phyloP scores from a whole-genome alignment of 1,284 basidiomycete genomes.

The Peniophora sp. region DNA sequence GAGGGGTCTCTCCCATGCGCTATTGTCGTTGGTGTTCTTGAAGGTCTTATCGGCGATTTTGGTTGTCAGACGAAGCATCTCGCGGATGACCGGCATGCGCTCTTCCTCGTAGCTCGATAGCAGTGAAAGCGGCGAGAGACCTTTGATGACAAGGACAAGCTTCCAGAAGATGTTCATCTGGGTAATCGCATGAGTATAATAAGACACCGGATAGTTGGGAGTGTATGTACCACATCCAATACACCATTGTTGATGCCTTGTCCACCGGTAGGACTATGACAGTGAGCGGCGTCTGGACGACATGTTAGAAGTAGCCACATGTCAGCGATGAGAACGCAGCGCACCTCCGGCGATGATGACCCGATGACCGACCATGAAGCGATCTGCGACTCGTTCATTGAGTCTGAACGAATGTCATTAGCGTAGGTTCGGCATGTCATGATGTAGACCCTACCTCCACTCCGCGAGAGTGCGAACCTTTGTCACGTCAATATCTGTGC shows the following conservation, averaged over 20 bases:
- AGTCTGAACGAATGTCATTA: not conserved
- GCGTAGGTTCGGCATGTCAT: not conserved
- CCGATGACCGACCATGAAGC: not conserved
- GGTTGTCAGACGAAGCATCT: constrained; percentile 15
- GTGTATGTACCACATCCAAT: constrained; percentile 8
- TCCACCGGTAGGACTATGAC: constrained; percentile 11
- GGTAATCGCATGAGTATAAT: not conserved
- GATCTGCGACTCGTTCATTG: not conserved
- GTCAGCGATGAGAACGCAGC: not conserved
- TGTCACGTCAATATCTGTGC: not conserved
- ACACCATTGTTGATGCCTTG: constrained; percentile 12
- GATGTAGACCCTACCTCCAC: not conserved
- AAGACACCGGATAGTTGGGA: not conserved
- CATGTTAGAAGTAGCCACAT: not conserved
- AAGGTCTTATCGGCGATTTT: constrained; percentile 14
- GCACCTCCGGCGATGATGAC: not conserved
- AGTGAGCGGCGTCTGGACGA: constrained; percentile 11
- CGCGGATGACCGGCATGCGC: constrained; percentile 17
- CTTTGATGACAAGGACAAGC: constrained; percentile 14
- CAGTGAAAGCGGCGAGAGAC: constrained; percentile 8
- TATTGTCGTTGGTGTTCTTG: not conserved
- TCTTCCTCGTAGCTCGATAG: constrained; percentile 16
- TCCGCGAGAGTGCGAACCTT: not conserved
- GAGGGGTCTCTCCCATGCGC: constrained; percentile 9
- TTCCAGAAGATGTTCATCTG: constrained; percentile 21